A percentile compares a stretch with the other conserved stretches of the same genome.
Evolutionary conservation across 2,329 filamentous ascomycete species (phyloP).

Genomic region (Exophiala xenobiotica): DNA sequence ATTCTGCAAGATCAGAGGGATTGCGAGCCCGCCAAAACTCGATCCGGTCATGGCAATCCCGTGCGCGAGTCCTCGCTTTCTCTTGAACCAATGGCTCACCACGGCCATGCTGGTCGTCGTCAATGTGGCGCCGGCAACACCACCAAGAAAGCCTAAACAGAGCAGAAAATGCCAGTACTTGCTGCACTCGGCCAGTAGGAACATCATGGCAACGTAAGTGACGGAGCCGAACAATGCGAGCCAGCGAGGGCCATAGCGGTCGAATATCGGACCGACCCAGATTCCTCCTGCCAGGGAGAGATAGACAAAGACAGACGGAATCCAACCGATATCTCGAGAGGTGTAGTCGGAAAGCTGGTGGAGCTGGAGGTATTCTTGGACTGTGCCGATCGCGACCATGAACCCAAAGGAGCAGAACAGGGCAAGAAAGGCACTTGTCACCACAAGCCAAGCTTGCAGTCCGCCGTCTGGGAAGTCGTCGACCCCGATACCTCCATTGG

Average conservation of each 20-base stretch:
- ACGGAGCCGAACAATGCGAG: constrained; percentile 42
- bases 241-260: constrained; percentile 47
- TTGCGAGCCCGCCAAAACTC: constrained; percentile 39
- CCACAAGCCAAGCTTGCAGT: constrained; percentile 36
- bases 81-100: constrained; percentile 44
- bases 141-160: constrained; percentile 39
- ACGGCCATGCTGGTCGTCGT: constrained; percentile 41
- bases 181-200: constrained; percentile 49
- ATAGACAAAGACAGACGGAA: constrained; percentile 49
- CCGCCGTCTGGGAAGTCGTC: constrained; percentile 36
- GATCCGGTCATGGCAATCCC: constrained; percentile 44
- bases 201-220: constrained; percentile 42
- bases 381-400: constrained; percentile 49
- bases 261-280: constrained; percentile 51
- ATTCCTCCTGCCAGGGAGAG: constrained; percentile 47
- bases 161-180: constrained; percentile 52
- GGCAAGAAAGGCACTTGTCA: constrained; percentile 37
- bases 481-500: neutral
- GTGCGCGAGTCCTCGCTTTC: constrained; percentile 39
- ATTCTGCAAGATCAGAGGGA: constrained; percentile 38
- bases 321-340: constrained; percentile 51
- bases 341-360: constrained; percentile 47
- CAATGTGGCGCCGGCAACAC: constrained; percentile 37
- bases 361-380: constrained; percentile 49
- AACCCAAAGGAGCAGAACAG: constrained; percentile 48